Evolutionary conservation across 1,139 yeast genomes (phyloP), one percentile per base, ranked within the genome.

Genomic region (Sugiyamaella neomexicana): DNA sequence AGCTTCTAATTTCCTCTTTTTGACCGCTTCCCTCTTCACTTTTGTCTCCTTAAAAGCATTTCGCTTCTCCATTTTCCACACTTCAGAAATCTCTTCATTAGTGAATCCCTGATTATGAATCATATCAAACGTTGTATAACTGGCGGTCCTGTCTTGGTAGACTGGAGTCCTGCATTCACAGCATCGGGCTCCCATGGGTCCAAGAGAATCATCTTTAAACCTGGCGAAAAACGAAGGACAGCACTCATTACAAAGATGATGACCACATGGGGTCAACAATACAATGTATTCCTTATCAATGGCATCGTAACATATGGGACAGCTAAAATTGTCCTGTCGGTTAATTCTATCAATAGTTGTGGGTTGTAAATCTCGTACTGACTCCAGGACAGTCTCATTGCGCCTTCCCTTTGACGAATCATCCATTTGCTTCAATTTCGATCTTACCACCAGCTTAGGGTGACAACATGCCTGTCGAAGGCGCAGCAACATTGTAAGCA

Each of bases 401-500:
- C 39, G 55, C 57, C 53, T 55, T 55, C 50, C 59, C 52, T 56
- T 51, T 46, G 53, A 50, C 47, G 43, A 53, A 8, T 68, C 10
- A 75, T 72, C 58, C 71, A 75, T 68, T 45, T 54, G 56, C 46
- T 62, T 77, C 46, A 53, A 43, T 45, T 59, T 80, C 25, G 91
- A 91, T 53, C 86, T 75, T 58, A 82, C 80, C 38, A 89, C 93
- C 55, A 93, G 74, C 62, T 80, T 84, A 42, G 85, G 82, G 69
- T 93, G 98, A 63, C 91, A 85, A 67, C 97, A 89, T 1, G 96
- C 95, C 71, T 93, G 98, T 58, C 99, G 78, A 62, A 93, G 75
- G 51, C 98, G 78, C 46, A 91, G 72, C 57, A 93, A 76, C 63
- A 91, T 72, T 0, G 90, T 84, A 62, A 93, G 78, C 55, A 89